Evolutionary conservation across 2,329 filamentous ascomycete species (phyloP), one percentile per base, ranked within the genome.

Genomic region (Zasmidium angulare): DNA sequence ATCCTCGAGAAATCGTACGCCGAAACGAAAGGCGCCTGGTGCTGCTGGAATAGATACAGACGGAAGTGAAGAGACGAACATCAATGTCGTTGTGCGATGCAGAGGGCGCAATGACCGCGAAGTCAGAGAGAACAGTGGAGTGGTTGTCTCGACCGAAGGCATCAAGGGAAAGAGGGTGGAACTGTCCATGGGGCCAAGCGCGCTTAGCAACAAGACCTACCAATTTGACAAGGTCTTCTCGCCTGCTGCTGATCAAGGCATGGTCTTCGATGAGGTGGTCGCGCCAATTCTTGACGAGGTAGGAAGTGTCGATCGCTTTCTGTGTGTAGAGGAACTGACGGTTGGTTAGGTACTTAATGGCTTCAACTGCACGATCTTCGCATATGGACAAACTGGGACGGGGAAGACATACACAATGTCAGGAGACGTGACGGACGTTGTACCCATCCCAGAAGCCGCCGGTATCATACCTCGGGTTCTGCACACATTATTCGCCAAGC

Each of bases 401-500:
- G 95, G 95, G 68, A 99, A 99, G 76, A 99, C 95, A 14, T 99
- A 99, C 76, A 99, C 95, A 22, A 99, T 99, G 95, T 96, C 93
- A 0, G 95, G 95, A 56, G 93, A 99, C 75, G 97, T 99, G 86
- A 90, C 85, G 14, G 90, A 97, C 68, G 91, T 92, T 40, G 91
- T 93, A 1, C 86, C 96, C 60, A 82, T 96, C 14, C 93, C 93
- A 1, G 95, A 98, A 72, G 89, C 87, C 43, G 95, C 96, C 24
- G 95, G 95, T 68, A 98, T 99, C 68, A 95, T 99, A 63, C 96
- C 96, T 22, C 88, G 96, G 51, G 91, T 93, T 0, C 80, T 99
- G 0, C 89, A 97, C 70, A 85, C 89, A 0, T 82, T 99, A 0
- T 99, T 99, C 76, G 84, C 85, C 66, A 93, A 90, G 71, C 85